Percentiles rank a stretch among this genome's conserved stretches.
These are phyloP conservation scores for Hypsizygus ulmarius DNA, from an alignment of 1,284 basidiomycete species.

Conservation along the genomic window DNA sequence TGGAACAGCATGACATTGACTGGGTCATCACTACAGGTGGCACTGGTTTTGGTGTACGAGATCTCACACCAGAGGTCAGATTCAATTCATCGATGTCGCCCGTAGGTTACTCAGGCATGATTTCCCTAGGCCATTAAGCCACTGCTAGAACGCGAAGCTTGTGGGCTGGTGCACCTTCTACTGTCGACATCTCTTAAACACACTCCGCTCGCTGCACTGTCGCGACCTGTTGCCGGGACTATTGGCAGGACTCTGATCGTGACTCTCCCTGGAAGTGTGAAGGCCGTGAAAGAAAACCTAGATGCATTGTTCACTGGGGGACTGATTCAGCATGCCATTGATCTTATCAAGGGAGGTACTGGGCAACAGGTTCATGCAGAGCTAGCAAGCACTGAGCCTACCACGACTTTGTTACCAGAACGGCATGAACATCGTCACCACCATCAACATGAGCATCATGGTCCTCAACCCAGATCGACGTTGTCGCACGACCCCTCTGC, in stretches of 20 bases:
- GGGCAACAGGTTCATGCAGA: conserved; percentile 58
- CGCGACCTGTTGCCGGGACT: conserved; percentile 79
- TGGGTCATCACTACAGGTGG: conserved; percentile 83
- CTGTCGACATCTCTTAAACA: conserved; percentile 66
- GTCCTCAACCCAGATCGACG: conserved; percentile 49
- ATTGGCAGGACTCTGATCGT: conserved; percentile 65
- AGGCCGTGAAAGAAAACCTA: conserved; percentile 80
- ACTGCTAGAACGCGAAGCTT: conserved; percentile 70
- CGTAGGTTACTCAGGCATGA: neutral
- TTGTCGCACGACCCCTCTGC: conserved; percentile 69
- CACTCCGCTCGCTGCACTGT: conserved; percentile 80
- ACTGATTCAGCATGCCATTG: conserved; percentile 69
- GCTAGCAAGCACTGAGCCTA: conserved; percentile 26
- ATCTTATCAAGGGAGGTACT: conserved; percentile 70
- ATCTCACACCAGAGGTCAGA: conserved; percentile 77
- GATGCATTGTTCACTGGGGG: conserved; percentile 57
- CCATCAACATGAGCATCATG: conserved; percentile 40
- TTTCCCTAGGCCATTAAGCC: conserved; percentile 60
- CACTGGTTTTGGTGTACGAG: conserved; percentile 80
- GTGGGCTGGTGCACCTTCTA: conserved; percentile 79
- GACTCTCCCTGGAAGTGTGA: conserved; percentile 82
- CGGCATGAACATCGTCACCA: conserved; percentile 36
- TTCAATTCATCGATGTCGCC: neutral
- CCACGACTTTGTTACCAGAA: conserved; percentile 9
- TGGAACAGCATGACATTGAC: conserved; percentile 46